Evolutionary conservation across 116 monocot genomes (phyloP).

Genomic region (Trichopus zeylanicus): DNA sequence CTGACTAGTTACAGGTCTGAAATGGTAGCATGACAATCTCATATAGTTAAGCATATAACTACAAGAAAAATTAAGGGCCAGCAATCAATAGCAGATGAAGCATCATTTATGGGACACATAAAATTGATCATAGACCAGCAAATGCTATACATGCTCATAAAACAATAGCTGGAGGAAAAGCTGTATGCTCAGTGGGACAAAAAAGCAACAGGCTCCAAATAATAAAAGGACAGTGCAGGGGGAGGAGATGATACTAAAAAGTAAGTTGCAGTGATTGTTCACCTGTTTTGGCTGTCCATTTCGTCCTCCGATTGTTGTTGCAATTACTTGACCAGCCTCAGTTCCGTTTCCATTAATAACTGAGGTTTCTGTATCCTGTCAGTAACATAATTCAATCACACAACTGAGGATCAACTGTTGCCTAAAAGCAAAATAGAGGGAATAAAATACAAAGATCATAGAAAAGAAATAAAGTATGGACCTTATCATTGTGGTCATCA

Average conservation of each 20-base stretch:
- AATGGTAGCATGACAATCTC: no score
- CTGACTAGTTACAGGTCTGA: no score
- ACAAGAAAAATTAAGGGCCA: not conserved
- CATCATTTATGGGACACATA: not conserved
- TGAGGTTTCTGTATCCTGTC: constrained; percentile 36
- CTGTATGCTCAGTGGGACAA: not conserved
- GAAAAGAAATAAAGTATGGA: constrained; percentile 1
- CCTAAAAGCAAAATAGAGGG: no score
- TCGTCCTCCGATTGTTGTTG: constrained; percentile 53
- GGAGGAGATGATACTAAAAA: not conserved
- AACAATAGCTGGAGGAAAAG: not conserved
- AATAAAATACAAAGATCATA: not conserved
- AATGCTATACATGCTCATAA: not conserved
- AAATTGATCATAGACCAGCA: not conserved
- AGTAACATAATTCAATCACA: not conserved
- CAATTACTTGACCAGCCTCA: constrained; percentile 60
- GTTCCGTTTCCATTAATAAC: constrained; percentile 42
- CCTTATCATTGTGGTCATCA: constrained; percentile 27
- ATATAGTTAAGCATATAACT: not conserved
- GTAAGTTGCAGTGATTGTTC: constrained; percentile 1
- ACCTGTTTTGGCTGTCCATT: constrained; percentile 78
- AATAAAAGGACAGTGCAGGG: not conserved
- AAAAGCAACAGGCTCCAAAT: not conserved
- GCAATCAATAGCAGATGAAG: not conserved
- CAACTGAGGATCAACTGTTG: not conserved